A percentile compares a stretch with the other conserved stretches of the same genome.
Conservation (phyloP, 306 rosid species). For the Cucumis cinereus region DNA sequence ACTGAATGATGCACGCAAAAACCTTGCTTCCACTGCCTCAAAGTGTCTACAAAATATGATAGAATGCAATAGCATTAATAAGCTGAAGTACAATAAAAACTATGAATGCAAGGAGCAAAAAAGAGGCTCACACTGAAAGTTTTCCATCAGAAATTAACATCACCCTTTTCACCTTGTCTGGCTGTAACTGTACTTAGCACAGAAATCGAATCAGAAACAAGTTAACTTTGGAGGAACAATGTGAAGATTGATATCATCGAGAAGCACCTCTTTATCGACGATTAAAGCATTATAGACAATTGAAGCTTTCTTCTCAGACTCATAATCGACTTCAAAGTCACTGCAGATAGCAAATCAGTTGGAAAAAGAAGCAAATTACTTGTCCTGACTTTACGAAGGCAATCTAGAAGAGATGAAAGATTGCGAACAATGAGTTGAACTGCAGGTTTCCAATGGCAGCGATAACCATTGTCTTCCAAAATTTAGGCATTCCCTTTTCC, state of each 20-base stretch:
- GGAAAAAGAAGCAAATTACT: background rate
- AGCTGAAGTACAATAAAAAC: background rate
- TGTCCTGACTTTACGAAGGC: background rate
- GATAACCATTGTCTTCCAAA: too few relatives aligned
- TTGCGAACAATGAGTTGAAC: background rate
- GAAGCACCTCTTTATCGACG: constrained; percentile 70
- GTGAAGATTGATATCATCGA: constrained; percentile 5
- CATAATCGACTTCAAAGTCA: constrained; percentile 69
- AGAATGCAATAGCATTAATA: background rate
- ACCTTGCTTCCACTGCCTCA: constrained; percentile 84
- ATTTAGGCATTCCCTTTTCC: too few relatives aligned
- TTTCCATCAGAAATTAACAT: constrained; percentile 57
- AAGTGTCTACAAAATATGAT: constrained; percentile 44
- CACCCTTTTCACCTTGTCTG: constrained; percentile 68
- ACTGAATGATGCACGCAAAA: constrained; percentile 81
- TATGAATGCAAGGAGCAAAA: background rate
- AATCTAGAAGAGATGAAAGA: background rate
- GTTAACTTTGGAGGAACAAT: background rate
- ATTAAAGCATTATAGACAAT: constrained; percentile 50
- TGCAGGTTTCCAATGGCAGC: background rate
- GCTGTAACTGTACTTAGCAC: constrained; percentile 61
- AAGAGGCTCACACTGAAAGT: constrained; percentile 55
- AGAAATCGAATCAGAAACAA: constrained; percentile 13
- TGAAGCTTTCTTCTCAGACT: constrained; percentile 55
- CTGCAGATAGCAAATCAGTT: constrained; percentile 23